Conservation (phyloP, 768 basidiomycete genomes). For the Suillus placidus region DNA sequence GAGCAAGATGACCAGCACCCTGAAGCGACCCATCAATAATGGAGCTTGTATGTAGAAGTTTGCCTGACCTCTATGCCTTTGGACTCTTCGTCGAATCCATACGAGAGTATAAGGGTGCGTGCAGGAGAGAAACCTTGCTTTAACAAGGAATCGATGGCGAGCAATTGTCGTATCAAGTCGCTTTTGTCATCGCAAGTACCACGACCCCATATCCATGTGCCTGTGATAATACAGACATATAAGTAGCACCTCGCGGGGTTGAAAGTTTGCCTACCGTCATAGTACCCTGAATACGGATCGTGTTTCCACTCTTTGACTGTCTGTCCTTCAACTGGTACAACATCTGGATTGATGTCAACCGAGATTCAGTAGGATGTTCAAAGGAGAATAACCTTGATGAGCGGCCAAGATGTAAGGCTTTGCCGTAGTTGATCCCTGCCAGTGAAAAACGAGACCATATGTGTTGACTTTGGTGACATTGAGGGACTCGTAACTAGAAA, state of each 20-base stretch:
- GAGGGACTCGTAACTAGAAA: constrained; percentile 47
- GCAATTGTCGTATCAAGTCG: constrained; percentile 56
- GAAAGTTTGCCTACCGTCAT: constrained; percentile 42
- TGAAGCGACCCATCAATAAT: constrained; percentile 24
- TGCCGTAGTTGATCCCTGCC: constrained; percentile 50
- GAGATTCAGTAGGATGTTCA: background rate
- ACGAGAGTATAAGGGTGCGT: constrained; percentile 43
- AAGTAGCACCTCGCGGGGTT: background rate
- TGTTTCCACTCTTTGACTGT: constrained; percentile 58
- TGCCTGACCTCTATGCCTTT: constrained; percentile 44
- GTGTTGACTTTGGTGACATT: constrained; percentile 58
- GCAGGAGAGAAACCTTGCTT: constrained; percentile 48
- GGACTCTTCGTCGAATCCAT: constrained; percentile 59
- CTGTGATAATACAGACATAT: constrained; percentile 24
- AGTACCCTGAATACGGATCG: constrained; percentile 62
- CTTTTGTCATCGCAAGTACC: constrained; percentile 77
- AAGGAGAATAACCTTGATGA: constrained; percentile 42
- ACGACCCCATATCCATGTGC: constrained; percentile 74
- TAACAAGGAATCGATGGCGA: constrained; percentile 50
- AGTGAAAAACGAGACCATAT: constrained; percentile 58
- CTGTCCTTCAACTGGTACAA: constrained; percentile 60
- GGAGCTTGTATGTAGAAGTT: background rate
- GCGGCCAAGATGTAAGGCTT: constrained; percentile 57
- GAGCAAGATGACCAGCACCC: constrained; percentile 54
- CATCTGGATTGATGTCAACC: constrained; percentile 43